Conservation (phyloP, 2,329 filamentous ascomycete genomes). For the Alternaria postmessia region DNA sequence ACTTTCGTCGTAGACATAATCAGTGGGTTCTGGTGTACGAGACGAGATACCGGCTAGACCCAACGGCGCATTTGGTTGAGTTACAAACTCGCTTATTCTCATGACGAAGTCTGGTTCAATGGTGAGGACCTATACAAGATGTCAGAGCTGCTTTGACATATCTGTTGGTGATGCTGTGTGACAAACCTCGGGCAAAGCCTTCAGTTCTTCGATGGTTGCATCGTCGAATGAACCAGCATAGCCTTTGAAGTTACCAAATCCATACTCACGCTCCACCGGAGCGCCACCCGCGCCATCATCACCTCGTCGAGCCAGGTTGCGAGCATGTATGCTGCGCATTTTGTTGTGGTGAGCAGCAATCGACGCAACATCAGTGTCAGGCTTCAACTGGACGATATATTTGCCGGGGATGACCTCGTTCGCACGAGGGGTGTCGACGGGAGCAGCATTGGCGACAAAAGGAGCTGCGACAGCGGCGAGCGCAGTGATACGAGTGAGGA, state of each 20-base stretch:
- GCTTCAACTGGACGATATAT: conserved; percentile 56
- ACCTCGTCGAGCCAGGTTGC: conserved; percentile 35
- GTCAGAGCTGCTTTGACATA: neutral
- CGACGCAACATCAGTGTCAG: conserved; percentile 36
- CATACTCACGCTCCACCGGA: conserved; percentile 39
- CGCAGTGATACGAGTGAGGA: conserved; percentile 36
- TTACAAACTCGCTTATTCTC: conserved; percentile 30
- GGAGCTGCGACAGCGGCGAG: conserved; percentile 33
- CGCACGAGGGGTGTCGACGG: conserved; percentile 15
- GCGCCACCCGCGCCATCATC: conserved; percentile 21
- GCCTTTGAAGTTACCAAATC: conserved; percentile 42
- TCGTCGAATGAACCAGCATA: conserved; percentile 44
- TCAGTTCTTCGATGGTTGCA: conserved; percentile 41
- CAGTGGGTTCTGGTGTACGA: conserved; percentile 21
- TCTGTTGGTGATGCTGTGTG: neutral
- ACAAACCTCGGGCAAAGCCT: conserved; percentile 36
- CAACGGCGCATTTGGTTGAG: conserved; percentile 36
- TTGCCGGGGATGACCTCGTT: conserved; percentile 47
- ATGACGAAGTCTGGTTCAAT: conserved; percentile 41
- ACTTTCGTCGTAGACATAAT: conserved; percentile 39
- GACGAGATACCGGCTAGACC: conserved; percentile 44
- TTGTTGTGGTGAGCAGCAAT: conserved; percentile 36
- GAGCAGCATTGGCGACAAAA: conserved; percentile 34
- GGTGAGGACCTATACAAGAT: conserved; percentile 14
- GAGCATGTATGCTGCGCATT: conserved; percentile 41